Evolutionary conservation across 306 rosid species (phyloP).

Genomic region (Bauhinia variegata): DNA sequence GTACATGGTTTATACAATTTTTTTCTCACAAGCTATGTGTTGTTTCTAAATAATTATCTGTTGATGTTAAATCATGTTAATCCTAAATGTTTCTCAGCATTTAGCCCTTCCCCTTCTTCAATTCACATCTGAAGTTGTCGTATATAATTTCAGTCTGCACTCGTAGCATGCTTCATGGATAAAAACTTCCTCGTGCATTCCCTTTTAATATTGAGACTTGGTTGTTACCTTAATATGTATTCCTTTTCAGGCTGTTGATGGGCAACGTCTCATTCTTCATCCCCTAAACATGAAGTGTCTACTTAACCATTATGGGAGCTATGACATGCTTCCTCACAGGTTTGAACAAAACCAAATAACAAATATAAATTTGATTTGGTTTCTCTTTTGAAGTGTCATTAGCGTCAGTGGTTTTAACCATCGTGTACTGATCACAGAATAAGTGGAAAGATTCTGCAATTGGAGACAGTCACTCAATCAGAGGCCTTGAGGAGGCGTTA

Average conservation of each 20-base stretch:
- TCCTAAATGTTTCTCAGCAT: not conserved
- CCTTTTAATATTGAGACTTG: conserved; percentile 20
- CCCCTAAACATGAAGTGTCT: conserved; percentile 89
- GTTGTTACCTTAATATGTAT: conserved; percentile 31
- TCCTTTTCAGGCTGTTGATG: conserved; percentile 87
- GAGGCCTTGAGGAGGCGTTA: conserved; percentile 90
- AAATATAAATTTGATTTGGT: not conserved
- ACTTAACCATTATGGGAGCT: conserved; percentile 77
- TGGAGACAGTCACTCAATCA: conserved; percentile 81
- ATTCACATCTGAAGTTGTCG: conserved; percentile 29
- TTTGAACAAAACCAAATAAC: conserved; percentile 34
- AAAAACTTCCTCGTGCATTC: not conserved
- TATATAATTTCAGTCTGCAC: conserved; percentile 25
- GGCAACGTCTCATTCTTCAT: conserved; percentile 96
- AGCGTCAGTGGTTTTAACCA: conserved; percentile 25
- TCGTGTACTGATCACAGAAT: conserved; percentile 56
- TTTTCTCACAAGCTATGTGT: conserved; percentile 4
- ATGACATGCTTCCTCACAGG: conserved; percentile 86
- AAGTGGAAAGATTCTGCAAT: conserved; percentile 78
- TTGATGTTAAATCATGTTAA: conserved; percentile 4
- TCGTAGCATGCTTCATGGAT: conserved; percentile 13
- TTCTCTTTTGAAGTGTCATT: not conserved
- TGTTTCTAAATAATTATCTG: not conserved
- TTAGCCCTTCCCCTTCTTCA: not conserved
- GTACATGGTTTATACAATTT: conserved; percentile 19